Evolutionary conservation across 2,329 filamentous ascomycete species (phyloP).

Genomic region (Sclerotinia trifoliorum): DNA sequence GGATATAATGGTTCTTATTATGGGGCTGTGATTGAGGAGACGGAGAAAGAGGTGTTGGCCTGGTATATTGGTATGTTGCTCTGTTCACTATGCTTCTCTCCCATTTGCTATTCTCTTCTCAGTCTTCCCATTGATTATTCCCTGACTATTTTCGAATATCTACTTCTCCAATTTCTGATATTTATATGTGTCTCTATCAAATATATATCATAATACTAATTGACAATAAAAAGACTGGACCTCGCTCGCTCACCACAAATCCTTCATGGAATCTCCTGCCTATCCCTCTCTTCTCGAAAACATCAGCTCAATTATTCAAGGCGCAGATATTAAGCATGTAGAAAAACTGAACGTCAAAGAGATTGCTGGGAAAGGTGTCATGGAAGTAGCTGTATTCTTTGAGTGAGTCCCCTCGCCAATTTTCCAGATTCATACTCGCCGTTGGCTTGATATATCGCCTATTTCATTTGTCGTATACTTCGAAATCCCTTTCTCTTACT

Average conservation of each 20-base stretch:
- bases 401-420: background rate
- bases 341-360: background rate
- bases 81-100: background rate
- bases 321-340: conserved; percentile 29
- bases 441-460: too few relatives aligned
- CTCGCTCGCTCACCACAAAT: conserved; percentile 41
- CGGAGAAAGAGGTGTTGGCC: background rate
- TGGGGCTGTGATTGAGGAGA: background rate
- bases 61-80: conserved; percentile 14
- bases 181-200: too few relatives aligned
- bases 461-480: too few relatives aligned
- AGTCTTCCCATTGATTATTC: background rate
- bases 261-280: conserved; percentile 41
- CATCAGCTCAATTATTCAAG: conserved; percentile 22
- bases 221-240: conserved; percentile 41
- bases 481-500: too few relatives aligned
- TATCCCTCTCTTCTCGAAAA: conserved; percentile 43
- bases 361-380: background rate
- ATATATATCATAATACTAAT: background rate
- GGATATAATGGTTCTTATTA: conserved; percentile 16
- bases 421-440: too few relatives aligned
- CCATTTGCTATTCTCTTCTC: background rate
- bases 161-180: background rate
- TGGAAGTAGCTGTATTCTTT: conserved; percentile 32
- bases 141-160: too few relatives aligned